Conservation (phyloP, 768 basidiomycete species). For the Auricularia sp. region DNA sequence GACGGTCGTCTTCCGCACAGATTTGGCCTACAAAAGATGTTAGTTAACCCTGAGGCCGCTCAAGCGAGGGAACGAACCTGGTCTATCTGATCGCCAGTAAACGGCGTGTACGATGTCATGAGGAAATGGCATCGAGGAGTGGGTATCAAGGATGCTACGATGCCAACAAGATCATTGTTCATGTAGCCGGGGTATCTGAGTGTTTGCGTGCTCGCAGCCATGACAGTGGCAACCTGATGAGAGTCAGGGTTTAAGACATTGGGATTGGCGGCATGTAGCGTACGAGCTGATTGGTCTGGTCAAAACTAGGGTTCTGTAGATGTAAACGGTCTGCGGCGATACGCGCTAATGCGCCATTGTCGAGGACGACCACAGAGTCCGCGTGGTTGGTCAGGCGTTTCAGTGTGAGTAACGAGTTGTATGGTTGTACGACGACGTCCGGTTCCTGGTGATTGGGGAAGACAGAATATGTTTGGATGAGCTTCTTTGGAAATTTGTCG, state of each 20-base stretch:
- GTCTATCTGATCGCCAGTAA: slow-evolving; percentile 93
- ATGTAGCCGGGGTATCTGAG: slow-evolving; percentile 96
- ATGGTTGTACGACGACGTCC: slow-evolving; percentile 97
- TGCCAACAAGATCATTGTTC: slow-evolving; percentile 98
- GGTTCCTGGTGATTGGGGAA: slow-evolving; percentile 91
- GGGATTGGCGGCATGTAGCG: slow-evolving; percentile 11
- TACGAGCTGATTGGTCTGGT: slow-evolving; percentile 87
- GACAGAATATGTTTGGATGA: slow-evolving; percentile 98
- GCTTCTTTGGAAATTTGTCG: slow-evolving; percentile 97
- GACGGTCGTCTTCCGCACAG: slow-evolving; percentile 92
- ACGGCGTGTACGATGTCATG: slow-evolving; percentile 98
- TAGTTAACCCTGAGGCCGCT: not conserved
- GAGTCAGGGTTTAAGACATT: not conserved
- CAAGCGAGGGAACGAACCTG: slow-evolving; percentile 41
- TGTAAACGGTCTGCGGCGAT: slow-evolving; percentile 91
- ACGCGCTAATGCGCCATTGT: slow-evolving; percentile 86
- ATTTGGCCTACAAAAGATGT: slow-evolving; percentile 59
- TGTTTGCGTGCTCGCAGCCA: slow-evolving; percentile 95
- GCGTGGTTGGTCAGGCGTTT: slow-evolving; percentile 94
- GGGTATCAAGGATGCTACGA: slow-evolving; percentile 92
- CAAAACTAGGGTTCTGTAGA: slow-evolving; percentile 76
- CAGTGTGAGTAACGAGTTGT: slow-evolving; percentile 88
- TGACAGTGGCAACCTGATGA: slow-evolving; percentile 83
- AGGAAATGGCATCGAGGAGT: slow-evolving; percentile 97
- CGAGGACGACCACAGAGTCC: slow-evolving; percentile 93